Base-by-base conservation (phyloP, 306 rosid genomes). In the Prunus persica region DNA sequence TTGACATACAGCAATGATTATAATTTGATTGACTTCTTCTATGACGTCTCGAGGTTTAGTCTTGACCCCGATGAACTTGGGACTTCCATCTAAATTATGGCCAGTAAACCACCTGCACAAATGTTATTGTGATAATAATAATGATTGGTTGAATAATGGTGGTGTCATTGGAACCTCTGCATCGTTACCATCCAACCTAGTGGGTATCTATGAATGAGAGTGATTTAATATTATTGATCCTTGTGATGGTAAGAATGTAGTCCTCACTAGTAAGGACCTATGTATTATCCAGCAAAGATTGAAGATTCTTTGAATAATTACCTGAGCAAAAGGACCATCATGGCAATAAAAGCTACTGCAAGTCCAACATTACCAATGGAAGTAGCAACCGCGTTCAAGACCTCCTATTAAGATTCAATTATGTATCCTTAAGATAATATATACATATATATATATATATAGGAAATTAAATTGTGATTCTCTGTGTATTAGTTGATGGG, bases 341-440 rank as follows among this genome's bases (percentile, higher is more conserved):
- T 64, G 60, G 88, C 98, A 54, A 71, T 3, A 76, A 84, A 82
- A 74, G 95, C 98, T 80, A 88, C 97, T 12, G 86, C 50, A 43
- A 91, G 97, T 62, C 98, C 98, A 69, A 89, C 93, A 55, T 86
- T 81, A 66, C 95, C 96, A 47, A 93, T 87, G 80, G 88, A 91
- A 76, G 98, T 93, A 71, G 97, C 91, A 76, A 93, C 93, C 65
- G 91, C 98, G 80, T 91, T 93, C 50, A 93, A 83, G 82, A 95
- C 95, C 58, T 91, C 91, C 95, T 91, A 85, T 74, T 77, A 78
- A 38, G 67, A 79, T 63, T 50, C 52, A 56, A 0, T 6, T 11
- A 3, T 24, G 24, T 38, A 38, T 38, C 43, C 43, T 38, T 38
- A 38, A 38, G 2, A 38, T 38, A 38, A 6, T 6, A 38, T 38